Evolutionary conservation across 1,284 basidiomycete genomes (phyloP).

Genomic region (Earliella scabrosa): DNA sequence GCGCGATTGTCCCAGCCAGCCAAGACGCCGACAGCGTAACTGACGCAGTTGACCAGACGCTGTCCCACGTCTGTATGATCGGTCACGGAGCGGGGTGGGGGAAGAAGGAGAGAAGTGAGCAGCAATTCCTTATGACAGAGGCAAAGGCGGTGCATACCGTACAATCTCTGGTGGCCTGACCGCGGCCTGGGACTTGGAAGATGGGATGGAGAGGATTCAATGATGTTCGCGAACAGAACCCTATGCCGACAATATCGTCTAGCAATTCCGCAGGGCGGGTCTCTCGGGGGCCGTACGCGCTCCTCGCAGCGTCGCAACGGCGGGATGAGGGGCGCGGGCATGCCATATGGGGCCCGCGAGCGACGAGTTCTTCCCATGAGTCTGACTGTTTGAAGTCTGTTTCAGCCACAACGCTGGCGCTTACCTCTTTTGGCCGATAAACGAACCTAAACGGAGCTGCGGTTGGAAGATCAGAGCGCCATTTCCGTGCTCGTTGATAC

Average conservation of each 20-base stretch:
- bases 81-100: no score
- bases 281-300: no score
- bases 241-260: neutral
- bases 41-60: neutral
- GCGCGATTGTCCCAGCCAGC: no score
- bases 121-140: no score
- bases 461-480: neutral
- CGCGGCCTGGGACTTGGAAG: neutral
- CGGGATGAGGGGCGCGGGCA: neutral
- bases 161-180: neutral
- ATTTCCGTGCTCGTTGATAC: neutral
- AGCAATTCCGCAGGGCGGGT: no score
- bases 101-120: neutral
- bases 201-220: neutral
- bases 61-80: neutral
- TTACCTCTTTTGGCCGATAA: conserved; percentile 3
- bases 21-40: no score
- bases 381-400: neutral
- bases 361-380: neutral
- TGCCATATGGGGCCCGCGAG: no score
- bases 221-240: neutral
- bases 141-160: neutral
- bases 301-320: neutral
- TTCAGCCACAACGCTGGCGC: conserved; percentile 22
- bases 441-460: neutral